phyloP scores from a whole-genome alignment of 805 yeast species.

The Cyberlindnera xylosilytica region DNA sequence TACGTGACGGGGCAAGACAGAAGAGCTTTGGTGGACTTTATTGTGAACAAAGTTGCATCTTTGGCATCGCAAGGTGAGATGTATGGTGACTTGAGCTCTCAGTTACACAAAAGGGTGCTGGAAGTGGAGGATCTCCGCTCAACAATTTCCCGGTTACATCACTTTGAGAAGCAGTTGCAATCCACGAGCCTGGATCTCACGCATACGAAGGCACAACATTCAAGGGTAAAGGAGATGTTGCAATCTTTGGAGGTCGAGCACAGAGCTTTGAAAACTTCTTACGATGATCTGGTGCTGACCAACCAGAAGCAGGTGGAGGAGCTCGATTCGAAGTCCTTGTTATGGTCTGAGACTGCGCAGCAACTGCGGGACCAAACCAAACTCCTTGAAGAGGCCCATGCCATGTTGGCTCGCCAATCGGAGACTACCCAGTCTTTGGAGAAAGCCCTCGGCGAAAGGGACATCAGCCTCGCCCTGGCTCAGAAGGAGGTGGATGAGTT shows the following conservation, averaged over 20 bases:
- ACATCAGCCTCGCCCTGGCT: too few relatives aligned
- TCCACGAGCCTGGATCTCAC: not conserved
- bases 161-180: not conserved
- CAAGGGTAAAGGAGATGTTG: slow-evolving; percentile 8
- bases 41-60: not conserved
- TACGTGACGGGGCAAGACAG: too few relatives aligned
- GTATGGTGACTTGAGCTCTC: not conserved
- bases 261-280: not conserved
- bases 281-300: slow-evolving; percentile 5
- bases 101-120: not conserved
- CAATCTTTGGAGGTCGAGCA: slow-evolving; percentile 12
- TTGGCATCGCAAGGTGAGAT: not conserved
- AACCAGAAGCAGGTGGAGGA: slow-evolving; percentile 6
- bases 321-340: not conserved
- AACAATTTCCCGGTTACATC: not conserved
- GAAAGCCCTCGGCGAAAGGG: not conserved
- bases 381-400: slow-evolving; percentile 1
- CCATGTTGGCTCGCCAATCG: not conserved
- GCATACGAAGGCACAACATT: not conserved
- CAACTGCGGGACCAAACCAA: slow-evolving; percentile 7
- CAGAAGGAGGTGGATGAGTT: too few relatives aligned
- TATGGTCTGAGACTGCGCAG: slow-evolving; percentile 4
- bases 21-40: not conserved
- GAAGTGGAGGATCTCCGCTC: not conserved
- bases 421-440: not conserved